Conservation (phyloP, 1,284 basidiomycete genomes). For the Malassezia vespertilionis region DNA sequence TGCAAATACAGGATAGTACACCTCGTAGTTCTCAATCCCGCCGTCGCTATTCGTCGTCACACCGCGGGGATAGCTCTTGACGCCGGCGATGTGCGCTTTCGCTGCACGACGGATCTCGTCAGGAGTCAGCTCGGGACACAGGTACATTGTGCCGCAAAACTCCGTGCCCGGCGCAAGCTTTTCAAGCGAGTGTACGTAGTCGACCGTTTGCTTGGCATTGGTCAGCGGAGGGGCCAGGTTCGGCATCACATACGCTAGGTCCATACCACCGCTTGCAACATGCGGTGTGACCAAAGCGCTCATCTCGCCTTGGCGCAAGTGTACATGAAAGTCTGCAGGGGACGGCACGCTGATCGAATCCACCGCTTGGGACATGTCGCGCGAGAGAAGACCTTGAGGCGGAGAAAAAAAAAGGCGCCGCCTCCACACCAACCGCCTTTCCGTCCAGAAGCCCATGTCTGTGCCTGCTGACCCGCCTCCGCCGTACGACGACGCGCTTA, state of each 20-base stretch:
- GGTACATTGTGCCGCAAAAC: conserved; percentile 92
- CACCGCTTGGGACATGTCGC: too few species aligned
- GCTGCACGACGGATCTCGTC: conserved; percentile 75
- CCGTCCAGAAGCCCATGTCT: too few species aligned
- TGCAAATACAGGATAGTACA: conserved; percentile 86
- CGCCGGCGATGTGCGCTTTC: conserved; percentile 52
- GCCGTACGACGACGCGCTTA: too few species aligned
- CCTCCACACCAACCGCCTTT: too few species aligned
- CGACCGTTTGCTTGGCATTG: conserved; percentile 66
- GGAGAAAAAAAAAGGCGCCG: too few species aligned
- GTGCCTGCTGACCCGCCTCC: too few species aligned
- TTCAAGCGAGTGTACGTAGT: conserved; percentile 67
- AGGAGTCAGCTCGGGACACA: conserved; percentile 78
- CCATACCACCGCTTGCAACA: conserved; percentile 76
- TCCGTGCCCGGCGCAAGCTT: conserved; percentile 66
- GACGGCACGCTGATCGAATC: conserved; percentile 26
- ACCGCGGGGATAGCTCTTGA: conserved; percentile 93
- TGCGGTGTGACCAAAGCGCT: conserved; percentile 73
- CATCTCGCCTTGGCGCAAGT: conserved; percentile 77
- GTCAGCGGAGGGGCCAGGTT: conserved; percentile 89
- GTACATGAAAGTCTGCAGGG: conserved; percentile 69
- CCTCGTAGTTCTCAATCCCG: conserved; percentile 90
- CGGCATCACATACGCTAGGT: conserved; percentile 94
- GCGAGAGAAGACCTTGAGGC: too few species aligned
- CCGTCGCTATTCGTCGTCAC: conserved; percentile 96